phyloP scores from a whole-genome alignment of 768 basidiomycete species.

The Rhizopogon roseolus region DNA sequence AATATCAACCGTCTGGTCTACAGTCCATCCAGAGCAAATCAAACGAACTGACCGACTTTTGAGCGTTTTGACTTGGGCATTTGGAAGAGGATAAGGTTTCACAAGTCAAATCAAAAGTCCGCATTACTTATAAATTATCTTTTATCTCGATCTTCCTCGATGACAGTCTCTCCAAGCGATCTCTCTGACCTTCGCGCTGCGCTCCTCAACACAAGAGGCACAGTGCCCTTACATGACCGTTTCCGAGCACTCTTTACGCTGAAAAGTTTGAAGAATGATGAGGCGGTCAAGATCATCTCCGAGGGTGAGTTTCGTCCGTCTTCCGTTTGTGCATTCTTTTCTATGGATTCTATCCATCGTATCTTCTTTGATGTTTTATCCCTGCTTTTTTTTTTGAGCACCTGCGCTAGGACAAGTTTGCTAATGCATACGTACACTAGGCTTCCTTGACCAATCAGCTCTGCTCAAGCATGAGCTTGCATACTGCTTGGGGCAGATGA shows the following conservation, averaged over 20 bases:
- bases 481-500: constrained; percentile 94
- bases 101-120: constrained; percentile 41
- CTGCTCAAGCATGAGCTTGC: constrained; percentile 96
- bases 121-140: constrained; percentile 29
- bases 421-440: constrained; percentile 33
- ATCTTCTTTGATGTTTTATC: background rate
- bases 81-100: constrained; percentile 5
- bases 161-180: constrained; percentile 42
- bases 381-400: background rate
- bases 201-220: constrained; percentile 73
- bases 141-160: constrained; percentile 20
- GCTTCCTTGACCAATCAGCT: constrained; percentile 82
- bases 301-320: constrained; percentile 48
- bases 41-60: constrained; percentile 66
- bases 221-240: constrained; percentile 75
- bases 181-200: constrained; percentile 66
- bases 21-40: background rate
- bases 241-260: constrained; percentile 92
- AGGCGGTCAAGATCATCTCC: constrained; percentile 81
- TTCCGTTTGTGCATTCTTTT: constrained; percentile 5
- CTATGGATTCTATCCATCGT: background rate
- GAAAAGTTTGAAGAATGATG: constrained; percentile 73
- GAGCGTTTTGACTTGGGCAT: constrained; percentile 92
- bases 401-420: background rate
- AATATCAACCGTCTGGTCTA: constrained; percentile 9